Evolutionary conservation across 108 stramenopile genomes (phyloP).

Genomic region (Heterococcus sp.): DNA sequence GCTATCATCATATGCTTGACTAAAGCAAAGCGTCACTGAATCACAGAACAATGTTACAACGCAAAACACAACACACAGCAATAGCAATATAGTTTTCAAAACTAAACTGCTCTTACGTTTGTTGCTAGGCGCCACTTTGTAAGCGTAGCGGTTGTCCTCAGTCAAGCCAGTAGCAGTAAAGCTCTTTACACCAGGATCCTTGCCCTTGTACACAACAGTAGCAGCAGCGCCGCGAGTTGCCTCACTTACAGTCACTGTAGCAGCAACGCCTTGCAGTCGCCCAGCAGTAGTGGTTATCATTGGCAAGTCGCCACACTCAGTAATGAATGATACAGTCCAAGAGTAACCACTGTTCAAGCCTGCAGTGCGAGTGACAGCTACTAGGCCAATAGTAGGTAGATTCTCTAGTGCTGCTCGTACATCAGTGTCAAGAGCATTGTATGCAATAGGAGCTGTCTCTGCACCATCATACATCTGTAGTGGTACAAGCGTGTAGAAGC

Average conservation of each 20-base stretch:
- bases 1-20: no score
- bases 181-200: slow-evolving; percentile 48
- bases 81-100: no score
- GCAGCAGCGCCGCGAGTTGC: slow-evolving; percentile 63
- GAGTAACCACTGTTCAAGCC: slow-evolving; percentile 20
- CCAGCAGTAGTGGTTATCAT: slow-evolving; percentile 66
- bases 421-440: slow-evolving; percentile 46
- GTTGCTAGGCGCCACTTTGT: slow-evolving; percentile 57
- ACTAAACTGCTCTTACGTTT: not conserved
- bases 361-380: slow-evolving; percentile 54
- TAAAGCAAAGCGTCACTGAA: no score
- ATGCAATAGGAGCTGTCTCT: slow-evolving; percentile 57
- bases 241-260: slow-evolving; percentile 55
- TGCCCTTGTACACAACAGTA: slow-evolving; percentile 68
- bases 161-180: slow-evolving; percentile 57
- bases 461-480: slow-evolving; percentile 46
- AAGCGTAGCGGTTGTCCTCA: slow-evolving; percentile 68
- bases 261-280: slow-evolving; percentile 42
- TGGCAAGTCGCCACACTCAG: slow-evolving; percentile 71
- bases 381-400: slow-evolving; percentile 63
- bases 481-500: not conserved
- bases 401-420: slow-evolving; percentile 64
- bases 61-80: no score
- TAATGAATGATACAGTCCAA: slow-evolving; percentile 70
- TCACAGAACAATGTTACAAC: no score